phyloP scores from a whole-genome alignment of 768 basidiomycete genomes.

The Crepidotus variabilis region DNA sequence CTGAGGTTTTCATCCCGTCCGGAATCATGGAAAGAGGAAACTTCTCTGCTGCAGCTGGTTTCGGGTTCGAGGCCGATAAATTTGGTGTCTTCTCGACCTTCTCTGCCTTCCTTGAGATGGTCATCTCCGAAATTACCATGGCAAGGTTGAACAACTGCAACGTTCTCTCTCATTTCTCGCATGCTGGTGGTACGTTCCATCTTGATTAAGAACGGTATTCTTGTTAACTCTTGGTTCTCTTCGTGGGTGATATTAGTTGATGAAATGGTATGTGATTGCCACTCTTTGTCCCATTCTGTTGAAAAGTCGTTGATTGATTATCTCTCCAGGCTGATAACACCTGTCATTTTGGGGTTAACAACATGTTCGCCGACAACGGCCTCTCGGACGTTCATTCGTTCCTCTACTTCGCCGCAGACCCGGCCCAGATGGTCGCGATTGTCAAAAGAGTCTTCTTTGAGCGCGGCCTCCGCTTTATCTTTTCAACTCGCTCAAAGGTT shows the following conservation, averaged over 20 bases:
- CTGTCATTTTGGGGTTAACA: constrained; percentile 63
- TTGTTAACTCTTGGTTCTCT: constrained; percentile 4
- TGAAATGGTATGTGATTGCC: constrained; percentile 36
- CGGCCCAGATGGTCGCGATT: constrained; percentile 75
- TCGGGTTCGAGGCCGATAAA: constrained; percentile 79
- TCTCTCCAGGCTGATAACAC: constrained; percentile 41
- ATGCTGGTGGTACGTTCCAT: constrained; percentile 60
- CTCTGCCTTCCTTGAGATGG: constrained; percentile 90
- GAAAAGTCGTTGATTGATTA: not conserved
- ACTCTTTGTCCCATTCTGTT: not conserved
- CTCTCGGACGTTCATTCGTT: constrained; percentile 74
- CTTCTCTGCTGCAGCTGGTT: constrained; percentile 81
- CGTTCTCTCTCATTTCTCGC: constrained; percentile 85
- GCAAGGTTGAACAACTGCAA: constrained; percentile 89
- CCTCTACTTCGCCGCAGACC: constrained; percentile 88
- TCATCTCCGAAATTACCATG: constrained; percentile 87
- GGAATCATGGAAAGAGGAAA: constrained; percentile 87
- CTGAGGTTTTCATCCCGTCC: constrained; percentile 82
- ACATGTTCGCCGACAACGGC: constrained; percentile 85
- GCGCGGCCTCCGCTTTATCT: constrained; percentile 78
- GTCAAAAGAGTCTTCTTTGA: constrained; percentile 80
- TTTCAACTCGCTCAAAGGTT: constrained; percentile 87
- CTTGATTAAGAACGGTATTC: not conserved
- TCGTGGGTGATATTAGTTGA: constrained; percentile 41
- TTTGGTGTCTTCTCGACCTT: constrained; percentile 90